These are phyloP conservation scores for Mortierella sp. DNA, from an alignment of 371 early-diverging fungal genomes.

Conservation along the genomic window DNA sequence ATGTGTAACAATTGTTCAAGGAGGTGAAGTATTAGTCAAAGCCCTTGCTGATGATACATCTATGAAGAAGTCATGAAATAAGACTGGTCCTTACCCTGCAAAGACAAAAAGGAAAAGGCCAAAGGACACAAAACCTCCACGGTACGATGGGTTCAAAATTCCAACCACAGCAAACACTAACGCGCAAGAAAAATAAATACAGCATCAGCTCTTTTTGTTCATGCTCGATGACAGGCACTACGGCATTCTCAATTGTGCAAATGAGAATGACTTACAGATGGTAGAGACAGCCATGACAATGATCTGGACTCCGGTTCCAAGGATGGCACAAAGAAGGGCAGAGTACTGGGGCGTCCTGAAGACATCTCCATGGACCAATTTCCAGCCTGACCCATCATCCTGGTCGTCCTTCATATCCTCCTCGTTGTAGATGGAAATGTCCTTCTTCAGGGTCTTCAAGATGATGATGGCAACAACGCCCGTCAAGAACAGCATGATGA, in stretches of 20 bases:
- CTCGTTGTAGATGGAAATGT: conserved; percentile 85
- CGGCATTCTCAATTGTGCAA: background rate
- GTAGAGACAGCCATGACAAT: conserved; percentile 72
- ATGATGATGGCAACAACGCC: conserved; percentile 91
- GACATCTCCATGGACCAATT: conserved; percentile 93
- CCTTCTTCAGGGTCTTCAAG: conserved; percentile 88
- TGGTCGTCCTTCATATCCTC: conserved; percentile 85
- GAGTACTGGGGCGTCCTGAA: conserved; percentile 77
- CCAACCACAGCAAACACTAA: conserved; percentile 83
- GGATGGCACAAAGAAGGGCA: conserved; percentile 75
- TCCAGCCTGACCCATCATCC: conserved; percentile 94
- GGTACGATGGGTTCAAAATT: conserved; percentile 84
- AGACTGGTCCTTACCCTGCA: conserved; percentile 76
- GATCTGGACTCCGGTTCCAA: conserved; percentile 88
- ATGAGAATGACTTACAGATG: conserved; percentile 49
- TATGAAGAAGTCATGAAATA: too few species aligned
- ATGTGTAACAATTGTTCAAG: too few species aligned
- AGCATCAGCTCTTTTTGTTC: background rate
- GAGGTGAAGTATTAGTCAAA: too few species aligned
- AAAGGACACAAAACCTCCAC: conserved; percentile 80
- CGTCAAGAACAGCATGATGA: conserved; percentile 82
- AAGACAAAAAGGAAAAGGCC: conserved; percentile 80
- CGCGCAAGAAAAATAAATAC: background rate
- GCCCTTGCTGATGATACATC: too few species aligned
- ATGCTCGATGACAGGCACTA: background rate